Conservation (phyloP, 306 rosid genomes). For the Acacia acuminata region DNA sequence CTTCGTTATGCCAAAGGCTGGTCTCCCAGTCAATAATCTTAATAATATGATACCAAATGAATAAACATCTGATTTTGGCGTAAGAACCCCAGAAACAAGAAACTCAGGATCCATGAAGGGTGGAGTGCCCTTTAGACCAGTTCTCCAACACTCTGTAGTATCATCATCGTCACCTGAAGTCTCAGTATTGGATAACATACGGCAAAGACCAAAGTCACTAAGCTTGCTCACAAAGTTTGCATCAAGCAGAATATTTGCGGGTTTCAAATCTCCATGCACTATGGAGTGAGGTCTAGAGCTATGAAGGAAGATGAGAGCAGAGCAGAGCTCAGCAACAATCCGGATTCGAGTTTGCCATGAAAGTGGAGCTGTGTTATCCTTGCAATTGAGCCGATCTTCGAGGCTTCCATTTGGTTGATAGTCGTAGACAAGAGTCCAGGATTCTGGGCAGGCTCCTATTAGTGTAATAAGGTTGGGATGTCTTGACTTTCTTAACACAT, state of each 20-base stretch:
- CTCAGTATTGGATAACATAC: constrained; percentile 48
- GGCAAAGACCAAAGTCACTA: constrained; percentile 82
- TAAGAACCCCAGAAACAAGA: constrained; percentile 73
- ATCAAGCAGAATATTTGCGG: constrained; percentile 79
- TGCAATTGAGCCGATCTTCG: constrained; percentile 87
- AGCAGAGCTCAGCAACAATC: constrained; percentile 74
- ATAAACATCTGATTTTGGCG: constrained; percentile 83
- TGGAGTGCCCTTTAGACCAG: constrained; percentile 71
- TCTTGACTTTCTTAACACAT: constrained; percentile 81
- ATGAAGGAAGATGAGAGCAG: constrained; percentile 87
- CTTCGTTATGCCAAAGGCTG: constrained; percentile 71
- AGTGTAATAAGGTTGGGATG: constrained; percentile 87
- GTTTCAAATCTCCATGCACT: constrained; percentile 92
- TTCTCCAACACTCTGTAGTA: constrained; percentile 53
- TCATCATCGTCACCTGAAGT: constrained; percentile 43
- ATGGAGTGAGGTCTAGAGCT: constrained; percentile 74
- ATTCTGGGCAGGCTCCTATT: constrained; percentile 82
- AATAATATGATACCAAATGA: constrained; percentile 85
- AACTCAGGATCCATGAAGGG: constrained; percentile 86
- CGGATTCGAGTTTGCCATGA: constrained; percentile 89
- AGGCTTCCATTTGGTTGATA: constrained; percentile 88
- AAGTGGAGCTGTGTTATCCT: constrained; percentile 72
- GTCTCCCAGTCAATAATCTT: constrained; percentile 74
- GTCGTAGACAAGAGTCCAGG: constrained; percentile 78
- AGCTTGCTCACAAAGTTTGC: constrained; percentile 79